Evolutionary conservation across 169 alveolate genomes (phyloP), one percentile per base, ranked within the genome.

Genomic region (Cryptosporidium sp.): DNA sequence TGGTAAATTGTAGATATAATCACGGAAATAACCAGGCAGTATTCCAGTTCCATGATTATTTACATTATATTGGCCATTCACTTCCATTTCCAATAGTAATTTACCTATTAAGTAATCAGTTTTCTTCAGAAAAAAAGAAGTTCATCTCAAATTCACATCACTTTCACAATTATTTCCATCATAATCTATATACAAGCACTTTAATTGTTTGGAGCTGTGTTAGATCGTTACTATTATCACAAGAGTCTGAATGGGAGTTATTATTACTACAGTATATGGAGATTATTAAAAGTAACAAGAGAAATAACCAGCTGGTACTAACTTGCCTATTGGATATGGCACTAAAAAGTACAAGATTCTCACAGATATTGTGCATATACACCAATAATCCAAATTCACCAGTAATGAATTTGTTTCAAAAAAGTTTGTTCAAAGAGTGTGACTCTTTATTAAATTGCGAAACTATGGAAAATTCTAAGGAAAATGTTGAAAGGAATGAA

Each of bases 251-350:
- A 7, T 80, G 89, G 89, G 89, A 80, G 67, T 48, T 80, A 41
- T 35, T 80, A 16, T 50, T 80, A 39, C 31, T 80, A 37, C 89
- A 80, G 51, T 80, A 80, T 50, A 80, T 80, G 48, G 89, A 80
- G 52, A 80, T 80, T 1, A 80, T 80, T 45, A 80, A 80, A 18
- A 62, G 89, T 33, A 62, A n/a, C 50, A 80, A 80, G 35, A 80
- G 52, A 41, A 80, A 80, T 21, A 62, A 43, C 14, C 61, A 59
- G 7, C 26, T 80, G 55, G 23, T 80, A 45, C 0, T 80, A 33
- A 48, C 75, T 5, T 39, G 89, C 23, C 48, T 80, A 16, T 62
- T 80, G 29, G 89, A 80, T 80, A 80, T 80, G 89, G 89, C 89
- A 80, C n/a, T 80, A 80, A 41, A 61, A 62, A 80, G 65, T 23